Evolutionary conservation across 192 early-diverging fungal species (phyloP).

Genomic region (Kickxella alabastrina): DNA sequence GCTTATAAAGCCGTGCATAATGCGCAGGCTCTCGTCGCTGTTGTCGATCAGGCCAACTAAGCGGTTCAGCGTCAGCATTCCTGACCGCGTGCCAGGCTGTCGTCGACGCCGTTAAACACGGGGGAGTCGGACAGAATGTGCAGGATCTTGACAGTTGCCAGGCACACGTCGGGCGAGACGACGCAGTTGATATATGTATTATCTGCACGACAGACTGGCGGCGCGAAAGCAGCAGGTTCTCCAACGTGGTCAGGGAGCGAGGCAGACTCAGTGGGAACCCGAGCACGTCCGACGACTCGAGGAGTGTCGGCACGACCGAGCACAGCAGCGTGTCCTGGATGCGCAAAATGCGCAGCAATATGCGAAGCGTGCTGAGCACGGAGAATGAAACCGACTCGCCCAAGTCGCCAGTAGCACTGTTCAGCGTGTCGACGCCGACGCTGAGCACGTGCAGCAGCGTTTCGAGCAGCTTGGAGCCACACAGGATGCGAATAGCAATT

Average conservation of each 20-base stretch:
- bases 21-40: constrained; percentile 61
- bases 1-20: constrained; percentile 73
- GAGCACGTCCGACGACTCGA: constrained; percentile 43
- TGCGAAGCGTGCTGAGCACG: constrained; percentile 51
- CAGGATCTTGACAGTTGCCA: constrained; percentile 68
- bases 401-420: constrained; percentile 27
- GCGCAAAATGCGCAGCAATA: constrained; percentile 63
- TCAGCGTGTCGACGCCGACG: constrained; percentile 60
- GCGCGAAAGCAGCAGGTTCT: constrained; percentile 73
- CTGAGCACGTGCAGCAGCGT: constrained; percentile 68
- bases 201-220: constrained; percentile 68
- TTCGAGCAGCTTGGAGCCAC: constrained; percentile 64
- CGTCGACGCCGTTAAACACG: constrained; percentile 58
- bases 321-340: constrained; percentile 75
- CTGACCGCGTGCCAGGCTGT: constrained; percentile 34
- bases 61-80: constrained; percentile 60
- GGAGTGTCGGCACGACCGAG: constrained; percentile 57
- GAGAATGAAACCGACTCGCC: constrained; percentile 31
- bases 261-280: constrained; percentile 51
- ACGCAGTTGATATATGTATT: constrained; percentile 67
- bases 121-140: constrained; percentile 67
- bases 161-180: constrained; percentile 66
- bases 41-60: constrained; percentile 67
- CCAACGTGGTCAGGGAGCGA: constrained; percentile 64
- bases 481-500: constrained; percentile 71